Evolutionary conservation across 75 land plant species (phyloP).

Genomic region (Pseudotsuga menziesii): DNA sequence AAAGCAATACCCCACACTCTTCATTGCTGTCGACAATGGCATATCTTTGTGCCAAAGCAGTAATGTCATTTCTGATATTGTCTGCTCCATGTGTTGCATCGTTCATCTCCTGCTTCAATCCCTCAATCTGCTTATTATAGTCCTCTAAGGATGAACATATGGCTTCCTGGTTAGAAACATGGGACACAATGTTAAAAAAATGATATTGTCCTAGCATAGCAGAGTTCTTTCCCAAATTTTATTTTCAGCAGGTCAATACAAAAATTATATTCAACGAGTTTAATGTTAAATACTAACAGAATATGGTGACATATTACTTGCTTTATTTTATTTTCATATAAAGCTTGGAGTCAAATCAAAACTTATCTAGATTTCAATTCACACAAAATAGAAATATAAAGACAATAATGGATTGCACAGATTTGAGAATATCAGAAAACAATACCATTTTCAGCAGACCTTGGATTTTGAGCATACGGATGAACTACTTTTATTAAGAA

Average conservation of each 20-base stretch:
- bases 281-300: not conserved
- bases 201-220: not conserved
- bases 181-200: not conserved
- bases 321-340: not conserved
- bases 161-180: conserved; percentile 68
- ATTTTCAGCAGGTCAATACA: not conserved
- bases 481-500: no score
- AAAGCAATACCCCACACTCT: conserved; percentile 81
- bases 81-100: conserved; percentile 98
- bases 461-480: no score
- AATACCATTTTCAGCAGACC: no score
- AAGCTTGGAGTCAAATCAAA: not conserved
- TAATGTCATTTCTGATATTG: conserved; percentile 87
- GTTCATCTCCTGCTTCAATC: conserved; percentile 79
- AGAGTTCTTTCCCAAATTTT: not conserved
- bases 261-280: not conserved
- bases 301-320: not conserved
- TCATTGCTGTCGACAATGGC: conserved; percentile 86
- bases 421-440: not conserved
- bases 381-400: not conserved
- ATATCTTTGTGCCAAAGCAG: conserved; percentile 88
- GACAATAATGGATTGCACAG: not conserved
- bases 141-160: conserved; percentile 92
- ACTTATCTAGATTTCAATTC: not conserved
- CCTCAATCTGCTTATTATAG: conserved; percentile 81